Base-by-base conservation (phyloP, 495 filamentous ascomycete species). In the Entonaema liquescens region DNA sequence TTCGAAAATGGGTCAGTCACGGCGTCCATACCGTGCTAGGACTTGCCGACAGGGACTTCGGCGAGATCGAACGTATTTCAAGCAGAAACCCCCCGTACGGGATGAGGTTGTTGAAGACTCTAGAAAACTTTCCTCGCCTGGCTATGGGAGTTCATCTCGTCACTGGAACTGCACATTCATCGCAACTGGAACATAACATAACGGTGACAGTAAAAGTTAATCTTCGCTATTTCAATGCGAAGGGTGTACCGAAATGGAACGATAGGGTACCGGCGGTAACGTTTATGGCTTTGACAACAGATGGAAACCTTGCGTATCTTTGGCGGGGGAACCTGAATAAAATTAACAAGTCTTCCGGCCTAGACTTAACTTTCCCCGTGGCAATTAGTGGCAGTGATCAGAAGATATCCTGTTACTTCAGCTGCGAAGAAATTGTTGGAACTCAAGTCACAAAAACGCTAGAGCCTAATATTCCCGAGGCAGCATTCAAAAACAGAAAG, bases 381-480 rank as follows among this genome's bases (percentile, higher is more conserved):
- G 79, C 86, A 0, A 71, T 97, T 44, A 84, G 82, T 8, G 79
- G 74, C 7, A 67, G 81, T 9, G 84, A 83, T 8, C 89, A 95
- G 50, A 80, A 76, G 15, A 83, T 98, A 47, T 80, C 80, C 23
- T 95, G 92, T 65, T 88, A 93, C 77, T 84, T 93, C 12, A 92
- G 91, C 79, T 98, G 95, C 70, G 95, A 98, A 78, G 91, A 93
- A 40, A 92, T 98, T 67, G 93, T 95, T 68, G 96, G 95, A 2
- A 98, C 96, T 0, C 77, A 87, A 62, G 83, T 88, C 47, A 81
- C 82, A 29, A 88, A 86, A 42, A 79, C 85, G 9, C 70, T 97
- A 9, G 87, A 87, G 40, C 90, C 88, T 23, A 79, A 87, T 36
- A 75, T 97, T 59, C 85, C 89, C 2, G 66, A 79, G 0, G 83